Conservation (phyloP, 148 eudicot genomes). For the Rhododendron griersonianum region DNA sequence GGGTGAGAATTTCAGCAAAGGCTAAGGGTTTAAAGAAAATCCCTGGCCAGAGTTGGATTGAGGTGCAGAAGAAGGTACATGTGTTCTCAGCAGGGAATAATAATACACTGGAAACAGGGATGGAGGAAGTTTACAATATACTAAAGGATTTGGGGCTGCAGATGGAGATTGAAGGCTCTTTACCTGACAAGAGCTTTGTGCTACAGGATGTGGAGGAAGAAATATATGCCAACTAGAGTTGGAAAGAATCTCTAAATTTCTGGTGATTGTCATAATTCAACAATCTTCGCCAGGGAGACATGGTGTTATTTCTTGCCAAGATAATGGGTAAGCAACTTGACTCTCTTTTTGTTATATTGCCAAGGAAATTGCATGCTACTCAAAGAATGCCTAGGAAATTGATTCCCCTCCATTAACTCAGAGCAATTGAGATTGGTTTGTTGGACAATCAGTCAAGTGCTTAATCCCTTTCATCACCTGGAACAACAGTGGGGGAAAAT, state of each 20-base stretch:
- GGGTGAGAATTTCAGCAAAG: slow-evolving; percentile 41
- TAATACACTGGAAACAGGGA: slow-evolving; percentile 13
- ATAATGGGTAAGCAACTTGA: background rate
- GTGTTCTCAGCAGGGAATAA: slow-evolving; percentile 37
- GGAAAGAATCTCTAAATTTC: slow-evolving; percentile 14
- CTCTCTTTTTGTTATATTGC: background rate
- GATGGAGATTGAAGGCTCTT: slow-evolving; percentile 31
- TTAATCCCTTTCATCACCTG: background rate
- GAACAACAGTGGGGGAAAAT: background rate
- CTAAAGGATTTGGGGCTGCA: slow-evolving; percentile 29
- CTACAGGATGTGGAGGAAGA: slow-evolving; percentile 25
- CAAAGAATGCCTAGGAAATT: background rate
- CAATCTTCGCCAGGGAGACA: background rate
- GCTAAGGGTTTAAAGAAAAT: slow-evolving; percentile 42
- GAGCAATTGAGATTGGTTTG: background rate
- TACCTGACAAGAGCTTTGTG: slow-evolving; percentile 19
- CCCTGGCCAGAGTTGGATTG: slow-evolving; percentile 57
- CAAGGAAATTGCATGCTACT: background rate
- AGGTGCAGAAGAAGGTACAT: slow-evolving; percentile 42
- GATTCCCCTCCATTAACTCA: background rate
- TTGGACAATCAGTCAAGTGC: background rate
- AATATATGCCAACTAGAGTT: slow-evolving; percentile 13
- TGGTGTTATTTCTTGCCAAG: background rate
- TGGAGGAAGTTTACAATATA: slow-evolving; percentile 24
- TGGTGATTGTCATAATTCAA: background rate